These are phyloP conservation scores for Exobasidium cylindrosporum DNA, from an alignment of 1,284 basidiomycete species.

Conservation along the genomic window DNA sequence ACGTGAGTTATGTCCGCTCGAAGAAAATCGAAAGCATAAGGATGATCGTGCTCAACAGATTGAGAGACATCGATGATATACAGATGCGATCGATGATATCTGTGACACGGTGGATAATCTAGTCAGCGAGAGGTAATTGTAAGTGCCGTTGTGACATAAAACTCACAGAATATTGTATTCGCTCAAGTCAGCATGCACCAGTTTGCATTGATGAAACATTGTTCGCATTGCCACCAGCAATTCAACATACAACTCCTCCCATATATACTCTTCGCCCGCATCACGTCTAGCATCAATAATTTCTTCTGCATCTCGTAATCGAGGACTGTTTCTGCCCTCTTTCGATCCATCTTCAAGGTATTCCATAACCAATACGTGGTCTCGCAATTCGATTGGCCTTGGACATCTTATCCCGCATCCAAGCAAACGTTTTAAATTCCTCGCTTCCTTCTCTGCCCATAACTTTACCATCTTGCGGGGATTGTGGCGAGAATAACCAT, in stretches of 20 bases:
- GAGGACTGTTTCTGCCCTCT: conserved; percentile 40
- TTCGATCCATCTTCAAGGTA: conserved; percentile 67
- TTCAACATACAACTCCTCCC: conserved; percentile 69
- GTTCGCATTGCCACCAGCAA: conserved; percentile 74
- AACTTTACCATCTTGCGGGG: conserved; percentile 98
- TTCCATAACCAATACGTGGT: conserved; percentile 95
- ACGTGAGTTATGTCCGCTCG: conserved; percentile 87
- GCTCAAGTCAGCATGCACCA: conserved; percentile 95
- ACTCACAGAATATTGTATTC: conserved; percentile 96
- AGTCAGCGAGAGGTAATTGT: neutral
- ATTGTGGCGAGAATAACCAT: conserved; percentile 86
- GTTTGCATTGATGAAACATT: conserved; percentile 84
- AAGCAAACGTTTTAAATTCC: conserved; percentile 82
- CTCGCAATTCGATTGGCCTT: conserved; percentile 83
- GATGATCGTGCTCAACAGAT: conserved; percentile 97
- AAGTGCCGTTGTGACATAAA: neutral
- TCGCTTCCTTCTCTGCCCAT: conserved; percentile 99
- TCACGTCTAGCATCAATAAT: conserved; percentile 24
- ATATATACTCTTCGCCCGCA: conserved; percentile 10
- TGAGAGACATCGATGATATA: conserved; percentile 98
- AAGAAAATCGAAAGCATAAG: conserved; percentile 79
- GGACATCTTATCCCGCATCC: conserved; percentile 81
- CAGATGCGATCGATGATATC: conserved; percentile 65
- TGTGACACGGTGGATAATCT: neutral
- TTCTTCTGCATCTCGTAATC: conserved; percentile 48